Percentiles rank a stretch among this genome's conserved stretches.
phyloP scores from a whole-genome alignment of 2,329 filamentous ascomycete genomes.

The Ceratocystis destructans region DNA sequence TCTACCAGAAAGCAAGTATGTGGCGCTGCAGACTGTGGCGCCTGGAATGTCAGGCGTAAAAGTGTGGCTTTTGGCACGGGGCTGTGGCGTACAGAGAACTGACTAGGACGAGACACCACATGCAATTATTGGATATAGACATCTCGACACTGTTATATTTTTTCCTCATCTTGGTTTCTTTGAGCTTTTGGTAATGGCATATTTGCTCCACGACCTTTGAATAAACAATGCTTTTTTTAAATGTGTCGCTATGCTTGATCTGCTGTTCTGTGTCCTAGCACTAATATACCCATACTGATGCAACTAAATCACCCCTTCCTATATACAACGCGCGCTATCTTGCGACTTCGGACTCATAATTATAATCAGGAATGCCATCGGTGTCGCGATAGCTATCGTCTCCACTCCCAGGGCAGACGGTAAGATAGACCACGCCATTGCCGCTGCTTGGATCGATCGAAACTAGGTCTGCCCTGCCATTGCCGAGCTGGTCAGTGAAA shows the following conservation, averaged over 20 bases:
- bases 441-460: constrained; percentile 17
- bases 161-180: no score
- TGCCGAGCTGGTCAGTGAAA: constrained; percentile 24
- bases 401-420: constrained; percentile 4
- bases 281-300: neutral
- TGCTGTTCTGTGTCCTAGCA: constrained; percentile 8
- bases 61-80: neutral
- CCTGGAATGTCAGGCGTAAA: constrained; percentile 14
- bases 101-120: no score
- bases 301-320: neutral
- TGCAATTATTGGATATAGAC: no score
- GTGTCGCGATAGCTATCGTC: constrained; percentile 9
- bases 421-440: constrained; percentile 3
- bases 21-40: constrained; percentile 5
- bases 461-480: constrained; percentile 23
- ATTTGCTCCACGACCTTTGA: neutral
- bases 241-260: neutral
- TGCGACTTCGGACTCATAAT: constrained; percentile 10
- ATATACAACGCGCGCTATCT: neutral
- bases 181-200: neutral
- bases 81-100: neutral
- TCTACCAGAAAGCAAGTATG: neutral
- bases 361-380: constrained; percentile 10
- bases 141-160: no score
- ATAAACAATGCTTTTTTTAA: neutral